Evolutionary conservation across 1,139 yeast genomes (phyloP), one percentile per base, ranked within the genome.

Genomic region (Saccharomyces hybrid): DNA sequence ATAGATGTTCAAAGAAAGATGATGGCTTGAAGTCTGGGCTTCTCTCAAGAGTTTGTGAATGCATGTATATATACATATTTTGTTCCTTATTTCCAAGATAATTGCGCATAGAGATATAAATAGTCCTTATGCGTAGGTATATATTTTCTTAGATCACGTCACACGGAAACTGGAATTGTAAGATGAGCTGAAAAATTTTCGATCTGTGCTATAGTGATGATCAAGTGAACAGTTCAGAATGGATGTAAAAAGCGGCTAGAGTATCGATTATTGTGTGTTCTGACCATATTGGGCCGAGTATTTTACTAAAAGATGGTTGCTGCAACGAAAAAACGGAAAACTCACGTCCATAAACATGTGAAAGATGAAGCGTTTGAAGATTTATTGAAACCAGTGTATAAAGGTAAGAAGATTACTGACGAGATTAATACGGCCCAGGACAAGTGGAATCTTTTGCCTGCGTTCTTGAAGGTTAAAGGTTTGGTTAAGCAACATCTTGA

Each of bases 401-500:
- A 84, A 67, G 99, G 99, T 16, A 93, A 89, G 71, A 78, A 79
- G 54, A 71, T 91, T 57, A 82, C 96, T 1, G 99, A 93, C 73
- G 88, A 88, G 61, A 85, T 93, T 69, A 83, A 83, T 64, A 89
- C 97, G 0, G 96, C 95, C 13, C 80, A 86, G 65, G 99, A 93
- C 71, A 93, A 93, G 72, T 93, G 99, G 99, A 86, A 93, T 64
- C 76, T 93, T 54, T 73, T 93, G 49, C 99, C 99, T 0, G 99
- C 99, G 0, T 93, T 93, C 67, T 75, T 93, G 57, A 90, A 90
- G 67, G 96, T 95, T 48, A 93, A 93, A 70, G 99, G 99, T 53
- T 76, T 93, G 51, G 98, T 93, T 49, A 93, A 95, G 66, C 99
- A 93, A 73, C 99, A 93, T 75, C 76, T 95, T 67, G 99, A 93